Percentiles rank a stretch among this genome's conserved stretches.
phyloP scores from a whole-genome alignment of 352 stramenopile genomes.

The Phytophthora aleatoria region DNA sequence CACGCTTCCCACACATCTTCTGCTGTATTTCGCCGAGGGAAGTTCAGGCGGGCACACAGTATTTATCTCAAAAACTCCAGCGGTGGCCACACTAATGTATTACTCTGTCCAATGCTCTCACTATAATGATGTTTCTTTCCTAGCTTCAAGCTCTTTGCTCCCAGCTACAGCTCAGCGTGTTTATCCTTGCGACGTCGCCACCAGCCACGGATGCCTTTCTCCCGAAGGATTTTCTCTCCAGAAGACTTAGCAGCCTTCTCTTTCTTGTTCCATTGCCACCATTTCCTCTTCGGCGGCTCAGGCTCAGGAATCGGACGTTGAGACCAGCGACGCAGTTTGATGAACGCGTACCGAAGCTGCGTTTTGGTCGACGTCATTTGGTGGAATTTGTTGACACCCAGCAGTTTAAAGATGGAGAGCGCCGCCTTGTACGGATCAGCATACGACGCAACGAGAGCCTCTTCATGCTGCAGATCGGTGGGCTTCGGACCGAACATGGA shows the following conservation, averaged over 20 bases:
- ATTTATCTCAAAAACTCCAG: conserved; percentile 33
- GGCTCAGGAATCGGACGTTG: conserved; percentile 28
- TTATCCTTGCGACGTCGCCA: conserved; percentile 36
- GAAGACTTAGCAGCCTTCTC: conserved; percentile 17
- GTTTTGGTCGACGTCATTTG: conserved; percentile 65
- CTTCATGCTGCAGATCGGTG: conserved; percentile 46
- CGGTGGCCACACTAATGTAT: conserved; percentile 35
- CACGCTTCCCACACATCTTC: conserved; percentile 1
- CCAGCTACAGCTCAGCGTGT: conserved; percentile 19
- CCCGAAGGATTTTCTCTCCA: conserved; percentile 17
- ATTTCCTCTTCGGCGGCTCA: conserved; percentile 19
- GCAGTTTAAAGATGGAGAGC: conserved; percentile 71
- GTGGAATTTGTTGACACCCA: conserved; percentile 73
- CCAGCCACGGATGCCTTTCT: conserved; percentile 28
- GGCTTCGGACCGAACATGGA: conserved; percentile 48
- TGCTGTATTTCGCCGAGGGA: conserved; percentile 19
- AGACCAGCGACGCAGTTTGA: conserved; percentile 56
- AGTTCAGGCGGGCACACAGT: conserved; percentile 16
- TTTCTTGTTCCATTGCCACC: conserved; percentile 33
- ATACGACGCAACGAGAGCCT: conserved; percentile 48
- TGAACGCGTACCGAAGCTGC: conserved; percentile 67
- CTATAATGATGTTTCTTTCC: conserved; percentile 4
- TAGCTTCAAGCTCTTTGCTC: background rate
- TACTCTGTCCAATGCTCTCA: conserved; percentile 35
- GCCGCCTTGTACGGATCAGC: conserved; percentile 81